These are phyloP conservation scores for Biscogniauxia mediterranea DNA, from an alignment of 2,329 filamentous ascomycete genomes.

Conservation along the genomic window DNA sequence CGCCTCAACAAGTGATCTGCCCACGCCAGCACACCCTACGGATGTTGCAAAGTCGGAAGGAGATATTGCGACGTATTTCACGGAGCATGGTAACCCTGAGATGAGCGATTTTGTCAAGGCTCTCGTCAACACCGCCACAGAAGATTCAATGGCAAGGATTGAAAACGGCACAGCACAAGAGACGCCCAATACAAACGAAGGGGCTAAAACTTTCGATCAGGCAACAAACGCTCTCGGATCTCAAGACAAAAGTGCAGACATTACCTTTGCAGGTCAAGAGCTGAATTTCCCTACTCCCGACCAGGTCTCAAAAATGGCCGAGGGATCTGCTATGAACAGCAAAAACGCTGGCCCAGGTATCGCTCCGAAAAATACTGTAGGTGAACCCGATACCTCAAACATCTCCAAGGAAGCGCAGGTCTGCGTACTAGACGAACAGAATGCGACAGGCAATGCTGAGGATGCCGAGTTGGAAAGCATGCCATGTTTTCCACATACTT, in stretches of 20 bases:
- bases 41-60: conserved; percentile 20
- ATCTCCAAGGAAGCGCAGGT: conserved; percentile 21
- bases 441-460: not conserved
- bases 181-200: not conserved
- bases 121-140: conserved; percentile 15
- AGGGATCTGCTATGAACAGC: conserved; percentile 12
- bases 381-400: conserved; percentile 20
- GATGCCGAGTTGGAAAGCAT: not conserved
- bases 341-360: conserved; percentile 2
- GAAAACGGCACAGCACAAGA: conserved; percentile 1
- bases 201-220: not conserved
- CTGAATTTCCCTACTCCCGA: conserved; percentile 8
- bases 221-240: not conserved
- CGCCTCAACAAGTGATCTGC: conserved; percentile 4
- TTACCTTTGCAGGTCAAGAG: not conserved
- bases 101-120: conserved; percentile 31
- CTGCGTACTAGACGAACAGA: conserved; percentile 5
- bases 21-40: conserved; percentile 10
- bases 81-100: conserved; percentile 27
- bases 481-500: not conserved
- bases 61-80: conserved; percentile 29
- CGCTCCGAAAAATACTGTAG: conserved; percentile 14
- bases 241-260: not conserved
- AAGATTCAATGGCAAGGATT: conserved; percentile 6
- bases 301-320: conserved; percentile 22